These are phyloP conservation scores for Verticillium klebahnii DNA, from an alignment of 2,329 filamentous ascomycete genomes.

Conservation along the genomic window DNA sequence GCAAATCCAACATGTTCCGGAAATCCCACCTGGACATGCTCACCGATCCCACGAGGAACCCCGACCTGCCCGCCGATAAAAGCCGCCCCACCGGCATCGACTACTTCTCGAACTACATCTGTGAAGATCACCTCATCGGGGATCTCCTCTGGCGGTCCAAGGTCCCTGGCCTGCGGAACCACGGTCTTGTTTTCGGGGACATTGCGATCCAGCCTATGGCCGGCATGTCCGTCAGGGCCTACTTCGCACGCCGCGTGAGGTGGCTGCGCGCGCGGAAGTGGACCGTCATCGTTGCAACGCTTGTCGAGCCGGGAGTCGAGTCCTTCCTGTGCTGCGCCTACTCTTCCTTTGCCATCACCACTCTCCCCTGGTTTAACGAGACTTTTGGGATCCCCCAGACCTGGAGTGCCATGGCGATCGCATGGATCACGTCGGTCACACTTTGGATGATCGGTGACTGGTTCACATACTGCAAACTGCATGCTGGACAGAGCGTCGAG, in stretches of 20 bases:
- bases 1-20: slow-evolving; percentile 98
- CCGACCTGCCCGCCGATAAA: slow-evolving; percentile 32
- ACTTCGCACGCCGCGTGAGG: slow-evolving; percentile 74
- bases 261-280: slow-evolving; percentile 95
- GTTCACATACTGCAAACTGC: slow-evolving; percentile 66
- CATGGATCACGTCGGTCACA: slow-evolving; percentile 63
- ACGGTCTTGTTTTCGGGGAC: slow-evolving; percentile 80
- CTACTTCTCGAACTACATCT: slow-evolving; percentile 93
- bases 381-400: slow-evolving; percentile 53
- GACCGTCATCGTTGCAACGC: slow-evolving; percentile 81
- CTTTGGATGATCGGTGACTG: slow-evolving; percentile 76
- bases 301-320: slow-evolving; percentile 91
- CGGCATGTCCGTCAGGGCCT: slow-evolving; percentile 71
- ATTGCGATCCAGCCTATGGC: slow-evolving; percentile 86
- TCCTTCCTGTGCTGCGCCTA: slow-evolving; percentile 79
- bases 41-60: slow-evolving; percentile 45
- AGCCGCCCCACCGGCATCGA: slow-evolving; percentile 67
- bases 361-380: slow-evolving; percentile 58
- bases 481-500: slow-evolving; percentile 67
- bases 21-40: slow-evolving; percentile 81
- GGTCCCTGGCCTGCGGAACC: slow-evolving; percentile 65
- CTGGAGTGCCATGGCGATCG: slow-evolving; percentile 59
- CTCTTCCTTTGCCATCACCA: slow-evolving; percentile 73
- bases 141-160: slow-evolving; percentile 80
- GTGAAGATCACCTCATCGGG: slow-evolving; percentile 94